Percentiles rank a stretch among this genome's conserved stretches.
Evolutionary conservation across 345 rosid genomes (phyloP).

Genomic region (Arabis hirsuta): DNA sequence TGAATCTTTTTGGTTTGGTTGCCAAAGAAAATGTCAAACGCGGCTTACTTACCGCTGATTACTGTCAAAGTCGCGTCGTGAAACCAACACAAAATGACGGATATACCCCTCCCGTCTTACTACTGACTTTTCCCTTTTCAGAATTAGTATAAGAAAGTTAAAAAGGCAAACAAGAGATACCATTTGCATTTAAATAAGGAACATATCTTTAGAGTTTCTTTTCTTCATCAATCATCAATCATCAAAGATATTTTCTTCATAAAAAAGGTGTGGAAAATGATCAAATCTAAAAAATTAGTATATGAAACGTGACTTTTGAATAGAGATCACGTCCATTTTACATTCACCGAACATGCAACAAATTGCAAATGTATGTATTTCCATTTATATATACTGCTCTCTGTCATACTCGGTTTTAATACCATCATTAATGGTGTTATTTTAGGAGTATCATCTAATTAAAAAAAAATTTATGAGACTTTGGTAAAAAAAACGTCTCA

Average conservation of each 20-base stretch:
- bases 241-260: neutral
- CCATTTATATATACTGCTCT: no score
- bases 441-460: no score
- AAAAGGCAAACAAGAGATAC: neutral
- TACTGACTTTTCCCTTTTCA: constrained; percentile 18
- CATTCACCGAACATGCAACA: constrained; percentile 10
- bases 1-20: neutral
- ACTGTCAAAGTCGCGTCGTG: constrained; percentile 25
- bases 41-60: constrained; percentile 27
- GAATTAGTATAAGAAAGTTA: neutral
- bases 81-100: neutral
- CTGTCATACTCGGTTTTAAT: no score
- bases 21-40: constrained; percentile 35
- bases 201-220: neutral
- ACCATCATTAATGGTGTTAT: no score
- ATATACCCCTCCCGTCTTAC: constrained; percentile 6
- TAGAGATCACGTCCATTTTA: constrained; percentile 5
- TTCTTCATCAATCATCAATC: neutral
- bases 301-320: constrained; percentile 3
- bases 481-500: no score
- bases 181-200: neutral
- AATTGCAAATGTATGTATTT: neutral
- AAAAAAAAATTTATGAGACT: no score
- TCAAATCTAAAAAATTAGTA: neutral
- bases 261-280: neutral